Base-by-base conservation (phyloP, 2,329 filamentous ascomycete species). In the Fusarium staphyleae region DNA sequence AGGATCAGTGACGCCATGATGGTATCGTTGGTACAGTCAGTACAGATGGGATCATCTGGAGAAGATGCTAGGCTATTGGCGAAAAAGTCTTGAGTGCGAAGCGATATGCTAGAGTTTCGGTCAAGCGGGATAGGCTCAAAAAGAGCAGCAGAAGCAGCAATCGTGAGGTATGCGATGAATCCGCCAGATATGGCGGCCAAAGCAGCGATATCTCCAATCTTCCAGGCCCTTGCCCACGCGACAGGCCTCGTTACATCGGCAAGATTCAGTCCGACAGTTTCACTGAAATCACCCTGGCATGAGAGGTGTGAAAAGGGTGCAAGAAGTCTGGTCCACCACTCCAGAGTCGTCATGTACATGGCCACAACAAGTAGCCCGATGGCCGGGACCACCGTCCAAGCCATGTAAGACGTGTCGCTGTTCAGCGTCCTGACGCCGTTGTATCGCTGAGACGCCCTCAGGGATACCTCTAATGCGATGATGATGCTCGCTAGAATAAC, bases 351-450 rank as follows among this genome's bases (percentile, higher is more conserved):
- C 51, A 74, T 66, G 44, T 74, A 73, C 32, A 69, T 46, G 2
- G 69, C 67, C 3, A 75, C 49, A 1, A 67, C 16, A 0, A 66
- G 60, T 2, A 75, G 50, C 2, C 71, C 46, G 5, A 72, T 15
- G 1, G 70, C 68, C 0, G 74, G 72, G 0, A 70, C 59, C 0
- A 66, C 68, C 3, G 72, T 75, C 74, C 74, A 76, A 2, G 72
- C 46, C 16, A 75, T 52, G 41, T 75, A 72, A 3, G 63, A 46
- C 15, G 67, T 63, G 19, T 68, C 64, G 5, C 69, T 59, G 1
- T 46, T 54, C 15, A 74, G 66, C 3, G 69, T 69, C 0, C 58
- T 63, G 3, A 77, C 51, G 0, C 75, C 74, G 13, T 67, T 50
- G 6, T 66, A 60, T 2, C 55, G 47, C 3, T 65, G 46, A 1